Evolutionary conservation across 441 rosid genomes (phyloP).

Genomic region (Populus hybrid): DNA sequence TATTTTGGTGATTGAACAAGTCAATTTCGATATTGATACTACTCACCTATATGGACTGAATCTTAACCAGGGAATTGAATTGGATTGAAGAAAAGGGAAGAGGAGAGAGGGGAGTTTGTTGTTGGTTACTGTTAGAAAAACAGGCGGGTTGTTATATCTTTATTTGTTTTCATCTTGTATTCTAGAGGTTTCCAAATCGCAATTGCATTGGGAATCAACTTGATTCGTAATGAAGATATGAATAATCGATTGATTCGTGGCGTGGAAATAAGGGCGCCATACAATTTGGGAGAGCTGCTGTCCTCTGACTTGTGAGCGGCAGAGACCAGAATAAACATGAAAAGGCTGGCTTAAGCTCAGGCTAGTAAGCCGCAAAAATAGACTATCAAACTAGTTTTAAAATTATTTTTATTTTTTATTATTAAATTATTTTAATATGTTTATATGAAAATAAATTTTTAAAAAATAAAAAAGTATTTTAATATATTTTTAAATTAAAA

Average conservation of each 20-base stretch:
- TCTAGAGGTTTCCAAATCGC: neutral
- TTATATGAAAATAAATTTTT: too few species aligned
- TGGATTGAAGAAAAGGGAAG: too few species aligned
- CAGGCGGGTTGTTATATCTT: neutral
- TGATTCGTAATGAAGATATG: neutral
- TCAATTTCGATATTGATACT: neutral
- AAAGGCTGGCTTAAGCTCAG: neutral
- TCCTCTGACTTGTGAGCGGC: neutral
- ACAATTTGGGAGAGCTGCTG: neutral
- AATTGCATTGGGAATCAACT: neutral
- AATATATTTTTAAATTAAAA: too few species aligned
- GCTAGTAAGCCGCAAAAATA: too few species aligned
- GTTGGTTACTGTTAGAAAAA: neutral
- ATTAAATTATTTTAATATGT: too few species aligned
- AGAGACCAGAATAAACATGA: too few species aligned
- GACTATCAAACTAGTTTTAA: too few species aligned
- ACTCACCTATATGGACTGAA: neutral
- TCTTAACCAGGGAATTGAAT: neutral
- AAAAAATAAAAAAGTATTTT: too few species aligned
- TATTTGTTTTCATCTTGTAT: too few species aligned
- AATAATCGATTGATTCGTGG: neutral
- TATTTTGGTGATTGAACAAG: neutral
- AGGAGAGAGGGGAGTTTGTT: too few species aligned
- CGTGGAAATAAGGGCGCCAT: constrained; percentile 5
- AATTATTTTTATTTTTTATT: too few species aligned